Conservation (phyloP, 768 basidiomycete genomes). For the Hericium erinaceus region DNA sequence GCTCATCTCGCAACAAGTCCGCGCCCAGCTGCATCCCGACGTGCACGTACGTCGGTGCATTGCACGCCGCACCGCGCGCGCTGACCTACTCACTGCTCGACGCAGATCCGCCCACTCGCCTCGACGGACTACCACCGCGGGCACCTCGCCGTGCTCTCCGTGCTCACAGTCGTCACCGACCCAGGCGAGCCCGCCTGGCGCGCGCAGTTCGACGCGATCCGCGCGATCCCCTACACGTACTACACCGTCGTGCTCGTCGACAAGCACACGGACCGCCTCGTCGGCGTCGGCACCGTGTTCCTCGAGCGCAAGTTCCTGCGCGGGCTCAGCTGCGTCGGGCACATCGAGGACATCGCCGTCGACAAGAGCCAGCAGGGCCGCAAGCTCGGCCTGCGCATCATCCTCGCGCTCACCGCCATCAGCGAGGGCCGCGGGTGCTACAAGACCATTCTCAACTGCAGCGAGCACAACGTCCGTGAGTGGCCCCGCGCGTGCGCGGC, state of each 20-base stretch:
- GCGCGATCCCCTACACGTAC: slow-evolving; percentile 53
- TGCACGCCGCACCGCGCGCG: background rate
- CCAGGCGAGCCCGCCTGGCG: slow-evolving; percentile 60
- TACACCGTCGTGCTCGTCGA: slow-evolving; percentile 80
- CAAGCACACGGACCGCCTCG: slow-evolving; percentile 64
- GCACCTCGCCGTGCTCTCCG: slow-evolving; percentile 74
- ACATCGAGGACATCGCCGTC: slow-evolving; percentile 98
- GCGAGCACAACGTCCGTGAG: slow-evolving; percentile 84
- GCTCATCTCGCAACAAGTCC: slow-evolving; percentile 61
- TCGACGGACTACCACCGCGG: slow-evolving; percentile 74
- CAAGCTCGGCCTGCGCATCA: slow-evolving; percentile 81
- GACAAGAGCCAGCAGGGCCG: slow-evolving; percentile 82
- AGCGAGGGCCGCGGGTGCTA: slow-evolving; percentile 79
- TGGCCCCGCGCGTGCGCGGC: slow-evolving; percentile 15
- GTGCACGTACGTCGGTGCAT: slow-evolving; percentile 45
- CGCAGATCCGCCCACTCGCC: slow-evolving; percentile 82
- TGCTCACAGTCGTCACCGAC: slow-evolving; percentile 63
- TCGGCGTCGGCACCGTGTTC: slow-evolving; percentile 76
- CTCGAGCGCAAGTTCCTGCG: slow-evolving; percentile 94
- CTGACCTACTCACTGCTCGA: background rate
- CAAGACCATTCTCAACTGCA: slow-evolving; percentile 98
- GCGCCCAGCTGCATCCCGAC: slow-evolving; percentile 47
- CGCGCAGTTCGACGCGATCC: slow-evolving; percentile 55
- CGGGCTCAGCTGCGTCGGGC: slow-evolving; percentile 78
- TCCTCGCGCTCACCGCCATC: slow-evolving; percentile 77